Percentiles rank a stretch among this genome's conserved stretches.
phyloP scores from a whole-genome alignment of 768 basidiomycete species.

The Scleroderma citrinum region DNA sequence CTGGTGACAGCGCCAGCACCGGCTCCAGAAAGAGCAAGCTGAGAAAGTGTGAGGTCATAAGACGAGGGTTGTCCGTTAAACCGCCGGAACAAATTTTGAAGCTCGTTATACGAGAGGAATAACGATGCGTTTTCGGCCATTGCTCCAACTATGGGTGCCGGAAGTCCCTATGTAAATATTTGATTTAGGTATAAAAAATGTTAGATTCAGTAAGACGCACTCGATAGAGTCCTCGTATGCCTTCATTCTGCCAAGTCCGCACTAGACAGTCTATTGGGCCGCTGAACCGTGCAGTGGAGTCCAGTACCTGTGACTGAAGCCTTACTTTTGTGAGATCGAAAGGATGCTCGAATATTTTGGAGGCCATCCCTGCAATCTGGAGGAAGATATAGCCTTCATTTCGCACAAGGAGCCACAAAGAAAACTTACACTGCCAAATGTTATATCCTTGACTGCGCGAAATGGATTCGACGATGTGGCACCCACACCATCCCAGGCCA shows the following conservation, averaged over 20 bases:
- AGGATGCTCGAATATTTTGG: slow-evolving; percentile 88
- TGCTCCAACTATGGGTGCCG: slow-evolving; percentile 86
- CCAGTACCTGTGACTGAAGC: slow-evolving; percentile 84
- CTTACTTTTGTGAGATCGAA: slow-evolving; percentile 95
- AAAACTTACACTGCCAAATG: slow-evolving; percentile 49
- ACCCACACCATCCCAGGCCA: slow-evolving; percentile 11
- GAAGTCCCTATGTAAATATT: slow-evolving; percentile 67
- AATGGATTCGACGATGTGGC: slow-evolving; percentile 11
- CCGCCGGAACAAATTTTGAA: slow-evolving; percentile 55
- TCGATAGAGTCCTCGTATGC: slow-evolving; percentile 60
- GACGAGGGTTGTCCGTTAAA: slow-evolving; percentile 29
- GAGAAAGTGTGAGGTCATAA: slow-evolving; percentile 50
- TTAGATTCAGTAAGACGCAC: slow-evolving; percentile 40
- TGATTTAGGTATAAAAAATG: slow-evolving; percentile 1
- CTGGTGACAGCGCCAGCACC: slow-evolving; percentile 86
- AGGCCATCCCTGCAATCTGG: slow-evolving; percentile 80
- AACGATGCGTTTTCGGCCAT: slow-evolving; percentile 89
- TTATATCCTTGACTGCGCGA: slow-evolving; percentile 40
- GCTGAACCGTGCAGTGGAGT: slow-evolving; percentile 60
- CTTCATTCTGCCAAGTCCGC: slow-evolving; percentile 78
- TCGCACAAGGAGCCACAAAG: not conserved
- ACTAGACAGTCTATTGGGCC: slow-evolving; percentile 86
- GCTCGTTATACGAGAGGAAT: slow-evolving; percentile 80
- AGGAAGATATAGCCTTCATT: not conserved
- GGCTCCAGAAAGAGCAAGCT: slow-evolving; percentile 75